Evolutionary conservation across 345 rosid species (phyloP), one percentile per base, ranked within the genome.

Genomic region (Cardamine resedifolia): DNA sequence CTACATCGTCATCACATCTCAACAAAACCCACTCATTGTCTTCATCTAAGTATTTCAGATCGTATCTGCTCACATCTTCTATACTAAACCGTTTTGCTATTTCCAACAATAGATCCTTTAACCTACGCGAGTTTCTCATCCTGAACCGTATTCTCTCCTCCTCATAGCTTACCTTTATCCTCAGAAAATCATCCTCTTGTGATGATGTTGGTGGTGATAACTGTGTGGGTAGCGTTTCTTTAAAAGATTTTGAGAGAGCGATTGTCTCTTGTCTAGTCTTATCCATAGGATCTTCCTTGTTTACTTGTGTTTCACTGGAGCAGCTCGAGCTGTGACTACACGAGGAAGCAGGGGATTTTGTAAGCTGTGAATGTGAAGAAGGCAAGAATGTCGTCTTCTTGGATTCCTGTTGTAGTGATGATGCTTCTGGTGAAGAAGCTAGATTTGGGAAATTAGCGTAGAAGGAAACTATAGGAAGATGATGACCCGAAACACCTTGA

Each of bases 31-130:
- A 94, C 66, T 94, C 98, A 31, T 72, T 74, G 77, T 94, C 98
- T 78, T 94, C 98, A 53, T 94, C 97, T 79, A 94, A 81, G 82
- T 94, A 94, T 81, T 87, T 94, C 60, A 94, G 78, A 76, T 88
- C 87, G 58, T 79, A 86, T 63, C 69, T 78, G 58, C 78, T 77
- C 18, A 83, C 79, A 63, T 83, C 88, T 33, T 80, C 91, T 75
- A 87, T 81, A 20, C 61, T 83, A 74, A 91, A 94, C 21, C 97
- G 87, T 74, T 83, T 86, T 0, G 81, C 68, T 56, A 91, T 89
- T 80, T 94, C 96, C 67, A 70, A 74, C 75, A 83, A 65, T 31
- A 94, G 58, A 65, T 89, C 88, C 3, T 67, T 76, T 24, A 81
- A 73, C 61, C 72, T 71, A 86, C 90, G 84, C n/a, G 81, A 79